Conservation (phyloP, 2,329 filamentous ascomycete species). For the Xylaria sp. region DNA sequence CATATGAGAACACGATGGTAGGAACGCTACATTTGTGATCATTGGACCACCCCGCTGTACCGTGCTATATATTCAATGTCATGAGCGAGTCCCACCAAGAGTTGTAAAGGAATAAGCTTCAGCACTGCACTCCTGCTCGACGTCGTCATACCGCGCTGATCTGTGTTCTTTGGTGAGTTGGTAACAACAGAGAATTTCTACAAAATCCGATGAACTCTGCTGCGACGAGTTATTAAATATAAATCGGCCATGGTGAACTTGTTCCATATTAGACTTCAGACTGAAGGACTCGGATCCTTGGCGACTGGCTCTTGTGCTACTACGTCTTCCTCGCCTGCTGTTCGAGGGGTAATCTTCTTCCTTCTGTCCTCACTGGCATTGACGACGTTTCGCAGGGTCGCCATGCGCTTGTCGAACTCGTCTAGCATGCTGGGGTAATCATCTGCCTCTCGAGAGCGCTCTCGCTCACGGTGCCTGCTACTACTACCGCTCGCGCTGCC, state of each 20-base stretch:
- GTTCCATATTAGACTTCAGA: neutral
- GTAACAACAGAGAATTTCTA: constrained; percentile 6
- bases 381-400: constrained; percentile 62
- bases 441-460: constrained; percentile 49
- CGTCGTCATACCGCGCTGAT: neutral
- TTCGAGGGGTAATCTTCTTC: constrained; percentile 46
- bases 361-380: constrained; percentile 61
- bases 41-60: neutral
- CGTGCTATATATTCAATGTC: neutral
- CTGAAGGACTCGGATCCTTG: constrained; percentile 9
- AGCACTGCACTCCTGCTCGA: constrained; percentile 11
- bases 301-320: constrained; percentile 3
- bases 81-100: neutral
- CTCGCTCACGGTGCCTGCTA: constrained; percentile 46
- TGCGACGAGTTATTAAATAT: neutral
- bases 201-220: neutral
- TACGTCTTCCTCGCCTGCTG: constrained; percentile 14
- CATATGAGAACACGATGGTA: neutral
- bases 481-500: constrained; percentile 45
- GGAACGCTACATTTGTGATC: neutral
- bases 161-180: neutral
- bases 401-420: constrained; percentile 69
- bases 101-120: constrained; percentile 1
- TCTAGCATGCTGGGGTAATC: constrained; percentile 64
- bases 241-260: neutral